Percentiles rank a stretch among this genome's conserved stretches.
phyloP scores from a whole-genome alignment of 192 early-diverging fungal genomes.

The Coemansia erecta region DNA sequence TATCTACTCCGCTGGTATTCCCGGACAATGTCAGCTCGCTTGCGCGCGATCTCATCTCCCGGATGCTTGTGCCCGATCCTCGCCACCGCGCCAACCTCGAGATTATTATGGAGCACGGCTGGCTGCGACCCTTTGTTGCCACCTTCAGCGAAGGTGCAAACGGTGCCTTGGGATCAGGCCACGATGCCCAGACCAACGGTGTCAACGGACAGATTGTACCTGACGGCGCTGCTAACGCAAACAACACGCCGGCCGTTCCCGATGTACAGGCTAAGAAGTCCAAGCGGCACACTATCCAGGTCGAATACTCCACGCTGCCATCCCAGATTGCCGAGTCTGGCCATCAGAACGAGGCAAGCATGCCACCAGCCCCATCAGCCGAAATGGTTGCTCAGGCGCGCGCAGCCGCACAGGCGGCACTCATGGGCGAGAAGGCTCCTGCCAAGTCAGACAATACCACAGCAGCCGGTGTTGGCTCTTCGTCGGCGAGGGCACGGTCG shows the following conservation, averaged over 20 bases:
- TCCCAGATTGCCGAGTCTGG: slow-evolving; percentile 10
- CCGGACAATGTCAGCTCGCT: slow-evolving; percentile 78
- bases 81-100: slow-evolving; percentile 67
- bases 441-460: slow-evolving; percentile 2
- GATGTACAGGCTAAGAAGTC: slow-evolving; percentile 40
- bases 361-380: slow-evolving; percentile 24
- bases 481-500: slow-evolving; percentile 28
- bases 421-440: slow-evolving; percentile 26
- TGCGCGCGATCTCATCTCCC: slow-evolving; percentile 75
- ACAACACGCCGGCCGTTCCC: slow-evolving; percentile 43
- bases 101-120: slow-evolving; percentile 73
- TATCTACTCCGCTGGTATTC: slow-evolving; percentile 76
- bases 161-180: slow-evolving; percentile 31
- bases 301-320: slow-evolving; percentile 46
- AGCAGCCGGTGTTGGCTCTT: slow-evolving; percentile 26
- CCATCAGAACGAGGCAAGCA: slow-evolving; percentile 12
- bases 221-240: slow-evolving; percentile 9
- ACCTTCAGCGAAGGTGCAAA: slow-evolving; percentile 51
- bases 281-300: slow-evolving; percentile 62
- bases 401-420: slow-evolving; percentile 45
- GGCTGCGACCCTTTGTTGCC: slow-evolving; percentile 55
- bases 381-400: slow-evolving; percentile 46
- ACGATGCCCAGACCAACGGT: not conserved
- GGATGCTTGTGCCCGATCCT: slow-evolving; percentile 94
- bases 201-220: slow-evolving; percentile 18